Base-by-base conservation (phyloP, 2,329 filamentous ascomycete genomes). In the Phoma sp. region DNA sequence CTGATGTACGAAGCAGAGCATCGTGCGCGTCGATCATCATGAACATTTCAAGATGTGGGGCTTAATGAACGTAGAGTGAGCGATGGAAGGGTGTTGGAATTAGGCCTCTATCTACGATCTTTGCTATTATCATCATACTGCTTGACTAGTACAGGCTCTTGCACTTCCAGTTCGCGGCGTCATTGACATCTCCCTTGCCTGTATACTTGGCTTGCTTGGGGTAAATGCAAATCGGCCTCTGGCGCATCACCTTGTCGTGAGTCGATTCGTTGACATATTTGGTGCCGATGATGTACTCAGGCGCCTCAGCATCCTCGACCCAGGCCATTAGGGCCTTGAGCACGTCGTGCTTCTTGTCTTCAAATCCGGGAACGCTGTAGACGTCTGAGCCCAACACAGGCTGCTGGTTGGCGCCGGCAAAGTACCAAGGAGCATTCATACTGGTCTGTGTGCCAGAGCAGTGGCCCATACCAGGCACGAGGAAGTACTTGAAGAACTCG, bases 241-340 rank as follows among this genome's bases (percentile, higher is more conserved):
- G 69, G 46, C 68, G 64, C 44, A 61, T n/a, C 2, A 72, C 65
- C 18, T 60, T 55, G 2, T 38, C 51, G 2, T 62, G 60, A 8
- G 40, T 55, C 10, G 48, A 61, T 9, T 72, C 70, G 24, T 72
- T 58, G 6, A 57, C 59, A 41, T 64, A 71, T 55, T 69, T 72
- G 0, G 68, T 70, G 4, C 55, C 71, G 18, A 68, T 58, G n/a
- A 74, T 58, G 25, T 69, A 62, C 2, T 78, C 75, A 0, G 80
- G 79, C 0, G 74, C 76, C 3, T 60, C 52, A 3, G 65, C 70
- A 11, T 72, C 50, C 47, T 73, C 79, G 3, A 80, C 78, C 79
- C 79, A 80, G 4, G 67, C 67, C 35, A 80, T 77, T 27, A 83
- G 70, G 0, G 79, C 76, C 8, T 78, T 66, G 29, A 83, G 59